Evolutionary conservation across 1,284 basidiomycete genomes (phyloP), one percentile per base, ranked within the genome.

Genomic region (Trichosporon sp.): DNA sequence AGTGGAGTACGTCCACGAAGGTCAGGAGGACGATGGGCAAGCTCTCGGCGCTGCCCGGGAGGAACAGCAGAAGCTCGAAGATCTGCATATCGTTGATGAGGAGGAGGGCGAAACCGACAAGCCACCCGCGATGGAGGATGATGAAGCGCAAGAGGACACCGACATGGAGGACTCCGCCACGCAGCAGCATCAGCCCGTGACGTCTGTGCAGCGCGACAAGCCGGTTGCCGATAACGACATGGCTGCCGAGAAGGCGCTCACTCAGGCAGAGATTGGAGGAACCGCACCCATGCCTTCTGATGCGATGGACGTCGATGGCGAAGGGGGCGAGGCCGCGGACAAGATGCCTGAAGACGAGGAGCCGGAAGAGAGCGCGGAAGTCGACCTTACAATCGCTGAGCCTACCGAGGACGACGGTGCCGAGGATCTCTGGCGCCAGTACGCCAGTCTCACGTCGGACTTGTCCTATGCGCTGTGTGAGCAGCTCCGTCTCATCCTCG

Each of bases 401-500:
- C 56, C 64, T 4, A 62, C 65, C 14, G 49, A 57, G 4, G 56
- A 40, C 3, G 58, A 62, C 14, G 62, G 66, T 8, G 88, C 89
- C 0, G 87, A 90, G 66, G 87, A 88, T 61, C 85, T 96, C 25
- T 99, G 95, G 95, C 87, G 89, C 14, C 83, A 89, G 14, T 99
- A 99, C 81, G 88, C 91, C 65, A 88, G 89, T 2, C 83, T 97
- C 68, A 99, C 95, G 0, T 88, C 91, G 60, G 89, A 96, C 69
- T 86, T 98, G 29, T 91, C 96, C 6, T 92, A 93, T 73, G 86
- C 88, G 1, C 86, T 97, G 16, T 96, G 94, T 76, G 96, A 99
- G 81, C 95, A 98, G 77, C 87, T 99, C 14, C 92, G 96, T 21
- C 88, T 99, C 59, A 96, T 99, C 74, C 86, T 99, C 25, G 94